Conservation (phyloP, 2,329 filamentous ascomycete species). For the Cercospora nicotianae region DNA sequence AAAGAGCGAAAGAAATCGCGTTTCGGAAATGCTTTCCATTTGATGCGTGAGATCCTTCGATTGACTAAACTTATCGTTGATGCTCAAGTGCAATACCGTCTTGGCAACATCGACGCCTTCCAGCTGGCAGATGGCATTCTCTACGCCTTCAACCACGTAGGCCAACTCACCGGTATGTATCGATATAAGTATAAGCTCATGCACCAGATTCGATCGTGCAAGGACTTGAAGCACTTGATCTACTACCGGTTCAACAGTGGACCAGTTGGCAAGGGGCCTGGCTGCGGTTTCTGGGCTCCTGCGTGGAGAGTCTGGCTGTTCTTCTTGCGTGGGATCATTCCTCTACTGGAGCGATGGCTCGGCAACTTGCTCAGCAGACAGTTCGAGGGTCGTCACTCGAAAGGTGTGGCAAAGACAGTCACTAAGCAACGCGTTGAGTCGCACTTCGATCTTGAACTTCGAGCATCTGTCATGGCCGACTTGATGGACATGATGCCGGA, state of each 20-base stretch:
- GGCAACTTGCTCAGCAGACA: slow-evolving; percentile 95
- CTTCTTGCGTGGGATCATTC: slow-evolving; percentile 98
- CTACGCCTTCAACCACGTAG: slow-evolving; percentile 99
- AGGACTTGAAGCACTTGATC: slow-evolving; percentile 97
- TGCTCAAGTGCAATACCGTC: slow-evolving; percentile 93
- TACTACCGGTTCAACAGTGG: slow-evolving; percentile 99
- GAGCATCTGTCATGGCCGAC: slow-evolving; percentile 97
- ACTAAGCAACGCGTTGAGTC: slow-evolving; percentile 99
- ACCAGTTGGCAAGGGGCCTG: slow-evolving; percentile 93
- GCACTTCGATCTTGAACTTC: slow-evolving; percentile 94
- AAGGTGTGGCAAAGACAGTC: slow-evolving; percentile 97
- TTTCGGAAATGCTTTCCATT: slow-evolving; percentile 97
- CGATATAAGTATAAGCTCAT: slow-evolving; percentile 99
- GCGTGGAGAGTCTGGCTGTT: slow-evolving; percentile 99
- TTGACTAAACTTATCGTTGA: slow-evolving; percentile 97
- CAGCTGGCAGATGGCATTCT: slow-evolving; percentile 96
- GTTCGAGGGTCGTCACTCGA: slow-evolving; percentile 97
- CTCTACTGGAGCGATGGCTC: slow-evolving; percentile 92
- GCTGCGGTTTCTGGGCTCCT: slow-evolving; percentile 98
- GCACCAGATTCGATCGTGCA: slow-evolving; percentile 99
- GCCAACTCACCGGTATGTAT: slow-evolving; percentile 98
- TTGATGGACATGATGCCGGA: slow-evolving; percentile 99
- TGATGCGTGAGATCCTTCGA: slow-evolving; percentile 96
- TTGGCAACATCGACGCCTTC: slow-evolving; percentile 98
- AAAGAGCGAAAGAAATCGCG: slow-evolving; percentile 99